Evolutionary conservation across 1,139 yeast species (phyloP), one percentile per base, ranked within the genome.

Genomic region (Pichia sorboxylosa): DNA sequence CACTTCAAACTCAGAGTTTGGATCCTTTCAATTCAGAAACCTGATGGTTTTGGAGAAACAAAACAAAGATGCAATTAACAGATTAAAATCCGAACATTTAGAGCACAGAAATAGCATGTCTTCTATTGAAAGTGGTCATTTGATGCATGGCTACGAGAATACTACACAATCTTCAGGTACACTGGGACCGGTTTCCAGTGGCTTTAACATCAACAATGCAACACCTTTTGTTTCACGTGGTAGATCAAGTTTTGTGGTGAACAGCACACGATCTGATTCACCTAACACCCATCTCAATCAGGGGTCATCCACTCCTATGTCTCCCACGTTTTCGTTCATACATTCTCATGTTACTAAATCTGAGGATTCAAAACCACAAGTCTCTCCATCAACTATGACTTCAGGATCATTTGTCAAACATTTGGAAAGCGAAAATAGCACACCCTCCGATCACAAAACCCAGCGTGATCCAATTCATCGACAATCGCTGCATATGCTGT

Each of bases 1-100:
- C 2, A 11, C 11, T 11, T 64, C 72, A 29, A 41, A 44, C 6
- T 71, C 74, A 21, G 97, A 87, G 46, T 92, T 90, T 66, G 99
- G 99, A 0, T 78, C 92, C 3, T 92, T 92, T 54, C 78, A 83
- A 40, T 92, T 83, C 57, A 67, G 95, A 45, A 92, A 92, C 52
- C 60, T 92, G 41, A 77, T 90, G 10, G 92, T 92, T 4, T 64
- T 92, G 40, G 98, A 90, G 47, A 82, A 81, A 48, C 97, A 95
- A 13, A 92, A 92, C 49, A 84, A 83, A 51, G 97, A 87, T 55
- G 87, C 83, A 13, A 83, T 92, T 38, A 82, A 82, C 48, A 62
- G 94, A 42, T 66, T 92, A 48, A 82, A 84, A 48, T 76, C 67
- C 29, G 97, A 90, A 51, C 94, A 83, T 55, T 45, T 76, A 40